Evolutionary conservation across 2,329 filamentous ascomycete genomes (phyloP), one percentile per base, ranked within the genome.

Genomic region (Incumbomyces delicatus): DNA sequence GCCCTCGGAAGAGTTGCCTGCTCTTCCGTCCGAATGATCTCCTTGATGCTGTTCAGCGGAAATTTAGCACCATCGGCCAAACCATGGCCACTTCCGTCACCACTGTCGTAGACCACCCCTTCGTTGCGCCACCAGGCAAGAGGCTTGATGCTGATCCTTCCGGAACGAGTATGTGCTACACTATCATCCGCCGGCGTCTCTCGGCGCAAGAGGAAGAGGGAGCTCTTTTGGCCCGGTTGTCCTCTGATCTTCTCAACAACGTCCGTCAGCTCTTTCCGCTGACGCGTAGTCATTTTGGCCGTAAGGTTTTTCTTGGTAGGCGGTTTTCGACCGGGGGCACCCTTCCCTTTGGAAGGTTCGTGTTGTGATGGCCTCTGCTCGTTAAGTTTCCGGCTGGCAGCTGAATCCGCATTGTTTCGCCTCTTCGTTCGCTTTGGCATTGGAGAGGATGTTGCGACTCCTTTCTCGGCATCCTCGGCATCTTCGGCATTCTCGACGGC

Each of bases 121-220:
- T 96, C 90, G 54, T 88, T 88, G 57, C 81, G 81, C 90, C 90
- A 96, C 61, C 77, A 94, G 20, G 86, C 80, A 30, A 95, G 67
- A 0, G 89, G 92, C 50, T 79, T 78, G 51, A 87, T 81, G 8
- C 85, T 87, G 44, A 80, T 78, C 47, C 92, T 79, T 2, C 87
- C 89, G 11, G 83, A 90, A 45, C 87, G 81, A n/a, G 76, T 76
- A 42, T 82, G 85, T 37, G 73, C 76, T 27, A 72, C 71, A 51
- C 77, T 69, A 20, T 66, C 70, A 44, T 80, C 73, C 1, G 68
- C 63, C n/a, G 73, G 70, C 11, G 65, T 68, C 57, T 76, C 72
- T 38, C 70, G 66, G 49, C 72, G 70, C 39, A 62, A 22, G 27
- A 46, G 41, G 75, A 73, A 51, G 72, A 69, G 2, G 74, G 59